phyloP scores from a whole-genome alignment of 495 filamentous ascomycete genomes.

The Tetracladium setigerum region DNA sequence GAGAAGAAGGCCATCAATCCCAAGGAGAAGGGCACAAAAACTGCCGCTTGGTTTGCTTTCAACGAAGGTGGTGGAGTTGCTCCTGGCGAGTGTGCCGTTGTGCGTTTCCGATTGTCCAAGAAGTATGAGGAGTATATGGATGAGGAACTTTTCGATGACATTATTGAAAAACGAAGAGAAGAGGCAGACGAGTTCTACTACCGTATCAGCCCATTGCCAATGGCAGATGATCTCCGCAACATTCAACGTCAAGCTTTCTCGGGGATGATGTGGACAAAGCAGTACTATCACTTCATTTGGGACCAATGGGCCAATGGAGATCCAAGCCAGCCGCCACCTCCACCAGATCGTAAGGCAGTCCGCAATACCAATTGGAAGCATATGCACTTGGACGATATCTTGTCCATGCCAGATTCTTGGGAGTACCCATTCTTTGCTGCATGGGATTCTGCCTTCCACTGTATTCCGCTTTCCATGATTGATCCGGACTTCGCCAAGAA shows the following conservation, averaged over 20 bases:
- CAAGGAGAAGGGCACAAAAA: conserved; percentile 72
- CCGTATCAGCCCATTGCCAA: conserved; percentile 84
- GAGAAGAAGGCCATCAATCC: conserved; percentile 81
- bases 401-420: conserved; percentile 98
- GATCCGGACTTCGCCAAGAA: conserved; percentile 97
- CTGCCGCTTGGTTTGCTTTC: conserved; percentile 86
- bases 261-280: conserved; percentile 97
- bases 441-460: conserved; percentile 96
- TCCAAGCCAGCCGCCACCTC: conserved; percentile 68
- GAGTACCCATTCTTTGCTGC: conserved; percentile 98
- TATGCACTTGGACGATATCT: conserved; percentile 84
- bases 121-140: conserved; percentile 71
- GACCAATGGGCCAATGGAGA: conserved; percentile 91
- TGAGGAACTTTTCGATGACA: conserved; percentile 86
- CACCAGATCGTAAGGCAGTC: conserved; percentile 67
- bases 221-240: conserved; percentile 90
- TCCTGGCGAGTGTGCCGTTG: conserved; percentile 88
- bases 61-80: conserved; percentile 79
- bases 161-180: conserved; percentile 73
- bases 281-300: conserved; percentile 94
- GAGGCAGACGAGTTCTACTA: conserved; percentile 97
- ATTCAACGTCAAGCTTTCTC: conserved; percentile 91
- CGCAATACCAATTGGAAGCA: conserved; percentile 90
- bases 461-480: conserved; percentile 92
- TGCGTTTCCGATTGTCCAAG: conserved; percentile 80